A percentile compares a stretch with the other conserved stretches of the same genome.
These are phyloP conservation scores for Fusarium sp. DNA, from an alignment of 2,329 filamentous ascomycete genomes.

Conservation along the genomic window DNA sequence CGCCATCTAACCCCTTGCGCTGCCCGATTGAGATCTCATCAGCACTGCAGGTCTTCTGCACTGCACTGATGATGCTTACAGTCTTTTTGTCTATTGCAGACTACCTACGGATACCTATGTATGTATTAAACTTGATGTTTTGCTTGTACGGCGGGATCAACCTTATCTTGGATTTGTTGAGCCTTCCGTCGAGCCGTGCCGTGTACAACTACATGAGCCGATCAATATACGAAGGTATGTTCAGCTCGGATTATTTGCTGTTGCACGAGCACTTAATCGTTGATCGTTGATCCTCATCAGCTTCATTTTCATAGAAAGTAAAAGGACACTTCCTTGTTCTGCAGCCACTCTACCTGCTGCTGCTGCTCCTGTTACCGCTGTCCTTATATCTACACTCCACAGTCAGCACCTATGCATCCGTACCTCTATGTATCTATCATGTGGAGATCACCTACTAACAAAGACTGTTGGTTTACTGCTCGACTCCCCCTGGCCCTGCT, in stretches of 20 bases:
- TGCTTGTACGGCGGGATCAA: conserved; percentile 25
- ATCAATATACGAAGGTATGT: neutral
- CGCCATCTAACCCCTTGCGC: conserved; percentile 34
- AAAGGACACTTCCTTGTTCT: conserved; percentile 26
- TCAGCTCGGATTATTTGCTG: neutral
- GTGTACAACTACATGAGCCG: neutral
- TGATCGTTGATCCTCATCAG: neutral
- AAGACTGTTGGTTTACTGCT: conserved; percentile 30
- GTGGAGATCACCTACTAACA: conserved; percentile 25
- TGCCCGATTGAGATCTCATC: conserved; percentile 45
- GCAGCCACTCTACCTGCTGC: conserved; percentile 43
- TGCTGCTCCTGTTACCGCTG: neutral
- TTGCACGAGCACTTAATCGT: neutral
- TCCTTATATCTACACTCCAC: neutral
- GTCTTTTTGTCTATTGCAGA: neutral
- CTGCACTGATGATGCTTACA: neutral
- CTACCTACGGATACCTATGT: neutral
- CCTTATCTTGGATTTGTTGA: conserved; percentile 25
- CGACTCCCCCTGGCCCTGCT: conserved; percentile 28
- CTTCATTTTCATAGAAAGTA: neutral
- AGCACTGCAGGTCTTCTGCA: conserved; percentile 23
- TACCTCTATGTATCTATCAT: conserved; percentile 3
- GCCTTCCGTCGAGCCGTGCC: conserved; percentile 12
- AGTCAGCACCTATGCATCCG: neutral
- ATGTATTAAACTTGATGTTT: neutral